Evolutionary conservation across 768 basidiomycete species (phyloP), one percentile per base, ranked within the genome.

Genomic region (Russula vinacea): DNA sequence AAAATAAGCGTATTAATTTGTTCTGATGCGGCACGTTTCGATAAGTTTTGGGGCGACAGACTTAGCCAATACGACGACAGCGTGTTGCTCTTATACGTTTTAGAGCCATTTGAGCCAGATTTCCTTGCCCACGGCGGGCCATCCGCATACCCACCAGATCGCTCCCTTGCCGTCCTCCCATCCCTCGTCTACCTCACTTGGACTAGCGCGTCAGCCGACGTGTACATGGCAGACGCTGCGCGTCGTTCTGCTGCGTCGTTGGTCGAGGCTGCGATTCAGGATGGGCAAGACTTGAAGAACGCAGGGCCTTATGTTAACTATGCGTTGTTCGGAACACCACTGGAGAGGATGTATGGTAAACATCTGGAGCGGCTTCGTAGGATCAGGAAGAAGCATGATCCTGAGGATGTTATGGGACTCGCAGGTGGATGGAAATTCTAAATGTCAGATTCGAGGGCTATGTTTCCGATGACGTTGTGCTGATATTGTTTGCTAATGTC

Each of bases 301-400:
- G 78, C 77, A 3, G 68, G 80, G 5, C 63, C 79, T 57, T 88
- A 89, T 69, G 76, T 78, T 29, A 89, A 90, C 71, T 87, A 88
- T 64, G 86, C 86, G 5, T 73, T 82, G 8, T 73, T 67, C 42
- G 79, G 79, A 58, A 86, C 84, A 5, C 79, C 84, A 0, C 58
- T 85, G 26, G 72, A 78, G 58, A 63, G 71, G 11, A 75, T 89
- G 29, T 87, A 83, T 65, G 85, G 83, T 3, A 66, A 51, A 3
- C 83, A 86, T 62, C 57, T 88, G 3, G 70, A 71, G 16, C 70
- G 55, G 57, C 68, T 87, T 63, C 62, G 70, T 60, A 64, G 58
- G 11, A 71, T 87, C 13, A 83, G 81, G 69, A 69, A 64, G 60
- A 59, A 54, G 24, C 76, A 83, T 58, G 87, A 89, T 71, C 87